These are phyloP conservation scores for Trichoderma sp. DNA, from an alignment of 2,329 filamentous ascomycete genomes.

Conservation along the genomic window DNA sequence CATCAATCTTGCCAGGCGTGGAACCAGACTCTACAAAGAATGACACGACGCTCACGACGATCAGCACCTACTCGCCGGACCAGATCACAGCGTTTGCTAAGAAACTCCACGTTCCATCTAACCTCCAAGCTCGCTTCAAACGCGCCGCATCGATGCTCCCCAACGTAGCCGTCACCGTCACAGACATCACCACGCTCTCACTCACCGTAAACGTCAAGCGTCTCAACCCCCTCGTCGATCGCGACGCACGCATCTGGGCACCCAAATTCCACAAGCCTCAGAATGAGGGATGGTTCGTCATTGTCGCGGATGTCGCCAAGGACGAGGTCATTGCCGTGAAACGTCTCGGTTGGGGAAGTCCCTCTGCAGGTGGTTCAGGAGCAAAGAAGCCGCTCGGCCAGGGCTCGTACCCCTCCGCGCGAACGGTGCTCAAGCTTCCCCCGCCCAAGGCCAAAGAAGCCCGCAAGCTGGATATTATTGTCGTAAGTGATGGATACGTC, in stretches of 20 bases:
- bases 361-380: conserved; percentile 13
- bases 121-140: conserved; percentile 49
- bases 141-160: conserved; percentile 70
- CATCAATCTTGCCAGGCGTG: conserved; percentile 79
- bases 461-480: conserved; percentile 69
- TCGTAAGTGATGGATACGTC: conserved; percentile 86
- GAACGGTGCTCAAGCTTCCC: conserved; percentile 62
- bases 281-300: conserved; percentile 87
- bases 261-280: conserved; percentile 93
- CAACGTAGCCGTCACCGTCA: conserved; percentile 63
- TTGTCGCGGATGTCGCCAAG: conserved; percentile 65
- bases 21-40: conserved; percentile 45
- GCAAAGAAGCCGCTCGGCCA: conserved; percentile 33
- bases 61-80: conserved; percentile 39
- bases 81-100: conserved; percentile 49
- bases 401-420: conserved; percentile 53
- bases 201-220: conserved; percentile 67
- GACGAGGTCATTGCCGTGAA: conserved; percentile 87
- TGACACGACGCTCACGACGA: conserved; percentile 45
- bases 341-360: conserved; percentile 69
- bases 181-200: conserved; percentile 61
- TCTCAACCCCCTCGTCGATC: conserved; percentile 63
- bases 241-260: conserved; percentile 76
- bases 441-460: conserved; percentile 45
- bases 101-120: conserved; percentile 51